A percentile compares a stretch with the other conserved stretches of the same genome.
Evolutionary conservation across 768 basidiomycete genomes (phyloP).

Genomic region (Lepiota subincarnata): DNA sequence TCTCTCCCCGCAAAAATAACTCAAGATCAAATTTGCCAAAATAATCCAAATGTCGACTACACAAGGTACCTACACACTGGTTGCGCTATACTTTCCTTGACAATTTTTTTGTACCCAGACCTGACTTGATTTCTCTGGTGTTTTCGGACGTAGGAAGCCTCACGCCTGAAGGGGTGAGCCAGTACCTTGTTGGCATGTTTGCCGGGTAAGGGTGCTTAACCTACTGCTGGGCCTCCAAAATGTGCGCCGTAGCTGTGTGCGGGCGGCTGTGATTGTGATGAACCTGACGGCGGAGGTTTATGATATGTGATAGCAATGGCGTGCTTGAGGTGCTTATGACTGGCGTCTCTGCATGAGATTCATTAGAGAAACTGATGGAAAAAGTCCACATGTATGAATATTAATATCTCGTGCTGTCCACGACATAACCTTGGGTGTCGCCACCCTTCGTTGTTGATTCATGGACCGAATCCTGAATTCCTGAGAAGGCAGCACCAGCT

Average conservation of each 20-base stretch:
- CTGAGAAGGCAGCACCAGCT: not conserved
- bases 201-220: conserved; percentile 43
- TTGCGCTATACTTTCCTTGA: conserved; percentile 8
- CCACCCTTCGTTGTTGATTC: not conserved
- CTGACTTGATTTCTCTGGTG: conserved; percentile 90
- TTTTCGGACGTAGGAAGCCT: conserved; percentile 93
- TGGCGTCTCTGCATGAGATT: not conserved
- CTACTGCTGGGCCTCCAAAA: not conserved
- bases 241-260: not conserved
- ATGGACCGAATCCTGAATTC: not conserved
- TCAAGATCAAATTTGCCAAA: conserved; percentile 74
- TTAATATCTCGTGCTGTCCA: conserved; percentile 11
- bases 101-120: conserved; percentile 40
- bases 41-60: conserved; percentile 90
- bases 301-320: conserved; percentile 5
- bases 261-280: not conserved
- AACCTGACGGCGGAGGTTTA: not conserved
- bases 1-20: conserved; percentile 53
- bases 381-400: conserved; percentile 7
- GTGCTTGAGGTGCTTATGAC: not conserved
- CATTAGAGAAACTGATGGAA: conserved; percentile 8
- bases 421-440: conserved; percentile 2
- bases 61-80: conserved; percentile 55
- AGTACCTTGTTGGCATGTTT: conserved; percentile 94
- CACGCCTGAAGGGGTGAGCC: conserved; percentile 90